A percentile compares a stretch with the other conserved stretches of the same genome.
phyloP scores from a whole-genome alignment of 2,329 filamentous ascomycete species.

The Diplodia seriata region DNA sequence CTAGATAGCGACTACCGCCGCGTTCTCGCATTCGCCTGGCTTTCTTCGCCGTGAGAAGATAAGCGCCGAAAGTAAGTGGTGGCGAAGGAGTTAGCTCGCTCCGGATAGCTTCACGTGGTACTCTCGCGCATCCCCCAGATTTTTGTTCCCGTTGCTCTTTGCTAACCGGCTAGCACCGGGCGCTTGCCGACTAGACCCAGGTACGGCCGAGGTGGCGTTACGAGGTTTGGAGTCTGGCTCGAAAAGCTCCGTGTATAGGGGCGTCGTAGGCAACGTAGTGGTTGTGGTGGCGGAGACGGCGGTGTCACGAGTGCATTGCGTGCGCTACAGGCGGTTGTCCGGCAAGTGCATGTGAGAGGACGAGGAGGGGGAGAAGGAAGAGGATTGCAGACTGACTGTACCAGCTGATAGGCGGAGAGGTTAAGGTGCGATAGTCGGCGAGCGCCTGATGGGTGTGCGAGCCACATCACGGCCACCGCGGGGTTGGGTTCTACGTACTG shows the following conservation, averaged over 20 bases:
- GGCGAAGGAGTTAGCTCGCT: background rate
- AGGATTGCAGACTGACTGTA: background rate
- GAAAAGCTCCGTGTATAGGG: background rate
- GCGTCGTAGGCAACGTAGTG: background rate
- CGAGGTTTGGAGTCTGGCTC: background rate
- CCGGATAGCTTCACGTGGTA: background rate
- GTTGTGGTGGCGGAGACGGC: background rate
- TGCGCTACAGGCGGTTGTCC: background rate
- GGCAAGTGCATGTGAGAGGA: background rate
- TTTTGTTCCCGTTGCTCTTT: background rate
- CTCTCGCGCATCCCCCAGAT: background rate
- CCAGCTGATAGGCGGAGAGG: too few relatives aligned
- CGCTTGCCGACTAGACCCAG: slow-evolving; percentile 1
- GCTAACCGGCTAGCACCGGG: background rate
- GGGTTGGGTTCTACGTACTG: too few relatives aligned
- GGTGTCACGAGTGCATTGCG: background rate
- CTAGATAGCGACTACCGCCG: background rate
- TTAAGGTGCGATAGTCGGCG: too few relatives aligned
- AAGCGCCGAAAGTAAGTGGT: background rate
- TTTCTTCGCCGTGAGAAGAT: background rate
- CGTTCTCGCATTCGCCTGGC: background rate
- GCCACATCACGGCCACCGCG: too few relatives aligned
- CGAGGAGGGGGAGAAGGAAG: background rate
- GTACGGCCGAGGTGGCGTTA: background rate
- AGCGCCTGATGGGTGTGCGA: too few relatives aligned